A percentile compares a stretch with the other conserved stretches of the same genome.
Evolutionary conservation across 73 alveolate genomes (phyloP).

Genomic region (Tetrahymena malaccensis): DNA sequence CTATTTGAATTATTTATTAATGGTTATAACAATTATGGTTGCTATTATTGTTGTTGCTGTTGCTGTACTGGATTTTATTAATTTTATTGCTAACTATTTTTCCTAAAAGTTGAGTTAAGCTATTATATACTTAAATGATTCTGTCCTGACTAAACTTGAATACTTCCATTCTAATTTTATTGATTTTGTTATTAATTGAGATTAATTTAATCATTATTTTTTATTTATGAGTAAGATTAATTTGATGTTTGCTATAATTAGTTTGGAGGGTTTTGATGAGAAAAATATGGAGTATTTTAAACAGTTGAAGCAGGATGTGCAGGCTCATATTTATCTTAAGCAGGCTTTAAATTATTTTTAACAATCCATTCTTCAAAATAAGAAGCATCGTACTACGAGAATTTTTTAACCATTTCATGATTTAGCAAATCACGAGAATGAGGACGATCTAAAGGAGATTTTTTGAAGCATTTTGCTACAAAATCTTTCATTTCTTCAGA

Average conservation of each 20-base stretch:
- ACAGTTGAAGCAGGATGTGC: neutral
- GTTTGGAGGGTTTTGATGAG: neutral
- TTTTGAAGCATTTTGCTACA: slow-evolving; percentile 8
- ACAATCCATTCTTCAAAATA: neutral
- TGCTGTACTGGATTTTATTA: neutral
- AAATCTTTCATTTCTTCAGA: slow-evolving; percentile 28
- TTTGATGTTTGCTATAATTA: neutral
- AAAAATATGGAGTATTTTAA: neutral
- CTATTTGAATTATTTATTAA: neutral
- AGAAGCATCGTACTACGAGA: neutral
- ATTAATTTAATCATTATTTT: neutral
- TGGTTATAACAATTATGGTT: neutral
- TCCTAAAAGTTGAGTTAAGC: neutral
- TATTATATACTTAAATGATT: neutral
- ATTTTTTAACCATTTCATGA: neutral
- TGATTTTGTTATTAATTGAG: neutral
- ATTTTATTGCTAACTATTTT: neutral
- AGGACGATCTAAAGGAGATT: neutral
- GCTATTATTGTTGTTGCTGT: neutral
- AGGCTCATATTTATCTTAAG: neutral
- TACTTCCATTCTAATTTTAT: neutral
- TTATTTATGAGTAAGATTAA: neutral
- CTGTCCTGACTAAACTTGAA: neutral
- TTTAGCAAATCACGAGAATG: neutral
- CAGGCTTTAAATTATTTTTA: neutral